Base-by-base conservation (phyloP, 2,329 filamentous ascomycete species). In the Mycosphaerella arachidis region DNA sequence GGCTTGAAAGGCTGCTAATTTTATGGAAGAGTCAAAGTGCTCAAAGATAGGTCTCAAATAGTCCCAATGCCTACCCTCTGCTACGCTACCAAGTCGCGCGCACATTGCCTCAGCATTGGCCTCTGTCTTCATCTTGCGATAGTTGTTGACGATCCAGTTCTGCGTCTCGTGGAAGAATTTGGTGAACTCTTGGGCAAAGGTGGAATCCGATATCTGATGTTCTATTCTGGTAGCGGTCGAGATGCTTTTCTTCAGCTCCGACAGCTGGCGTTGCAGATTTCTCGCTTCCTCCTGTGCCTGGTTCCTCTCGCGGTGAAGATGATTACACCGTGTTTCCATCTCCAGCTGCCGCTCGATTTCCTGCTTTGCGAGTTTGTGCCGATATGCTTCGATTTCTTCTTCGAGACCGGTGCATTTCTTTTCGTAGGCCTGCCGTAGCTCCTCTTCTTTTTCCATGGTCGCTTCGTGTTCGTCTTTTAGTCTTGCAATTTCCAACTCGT, bases 141-240 rank as follows among this genome's bases (percentile, higher is more conserved):
- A 91, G 70, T 88, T 84, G 29, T 83, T 82, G 66, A 91, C 85
- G 3, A 87, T 83, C 88, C 88, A 91, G 67, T 91, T 90, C 74
- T 90, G 87, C 66, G 90, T 74, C 27, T 86, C 83, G 67, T 90
- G 87, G 20, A 84, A 83, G 51, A 91, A 72, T 59, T 82, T 79
- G 53, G 65, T 63, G 78, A 89, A 84, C 9, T 80, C 79, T 54
- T 88, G 84, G 1, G 78, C 82, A 69, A 91, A 83, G 10, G 85
- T 84, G 72, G 88, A 85, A 68, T 91, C 88, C 62, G 85, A 86
- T 50, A 78, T 73, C 62, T 86, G 83, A 24, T 82, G 82, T 31
- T 85, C 84, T 53, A 81, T 78, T 33, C 86, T 78, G 9, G 87
- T 89, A 63, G 83, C 84, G 24, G 81, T 84, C 67, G 87, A 89